Evolutionary conservation across 1,284 basidiomycete genomes (phyloP).

Genomic region (Cerioporus squamosus): DNA sequence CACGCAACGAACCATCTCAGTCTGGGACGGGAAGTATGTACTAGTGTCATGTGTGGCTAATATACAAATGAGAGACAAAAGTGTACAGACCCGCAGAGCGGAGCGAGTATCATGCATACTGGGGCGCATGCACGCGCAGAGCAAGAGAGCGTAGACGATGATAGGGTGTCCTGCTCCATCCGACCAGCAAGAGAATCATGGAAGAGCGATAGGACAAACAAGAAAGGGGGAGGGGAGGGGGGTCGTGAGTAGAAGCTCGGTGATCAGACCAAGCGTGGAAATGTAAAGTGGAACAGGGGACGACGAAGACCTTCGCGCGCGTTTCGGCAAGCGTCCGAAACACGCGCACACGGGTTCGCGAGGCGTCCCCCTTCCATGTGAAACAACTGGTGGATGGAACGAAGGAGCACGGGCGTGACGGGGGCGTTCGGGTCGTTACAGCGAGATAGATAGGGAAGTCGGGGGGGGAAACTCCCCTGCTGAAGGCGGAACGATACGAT

Average conservation of each 20-base stretch:
- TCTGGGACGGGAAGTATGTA: too few relatives aligned
- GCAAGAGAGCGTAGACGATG: neutral
- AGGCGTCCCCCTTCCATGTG: neutral
- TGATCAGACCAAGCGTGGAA: too few relatives aligned
- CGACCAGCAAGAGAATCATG: neutral
- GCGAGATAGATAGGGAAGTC: neutral
- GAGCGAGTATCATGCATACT: neutral
- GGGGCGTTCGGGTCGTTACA: constrained; percentile 8
- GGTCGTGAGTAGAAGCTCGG: too few relatives aligned
- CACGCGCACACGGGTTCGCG: too few relatives aligned
- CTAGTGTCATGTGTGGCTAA: neutral
- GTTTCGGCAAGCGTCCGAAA: too few relatives aligned
- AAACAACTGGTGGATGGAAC: neutral
- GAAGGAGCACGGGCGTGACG: neutral
- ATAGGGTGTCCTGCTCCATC: neutral
- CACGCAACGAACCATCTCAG: too few relatives aligned
- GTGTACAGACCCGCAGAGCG: neutral
- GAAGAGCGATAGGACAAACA: too few relatives aligned
- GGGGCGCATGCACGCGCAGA: neutral
- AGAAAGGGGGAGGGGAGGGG: too few relatives aligned
- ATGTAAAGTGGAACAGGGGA: too few relatives aligned
- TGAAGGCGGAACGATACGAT: neutral
- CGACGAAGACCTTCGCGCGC: too few relatives aligned
- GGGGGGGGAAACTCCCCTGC: too few relatives aligned
- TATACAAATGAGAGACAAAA: constrained; percentile 15